phyloP scores from a whole-genome alignment of 177 flowering plant genomes.

The Vitis hybrid region DNA sequence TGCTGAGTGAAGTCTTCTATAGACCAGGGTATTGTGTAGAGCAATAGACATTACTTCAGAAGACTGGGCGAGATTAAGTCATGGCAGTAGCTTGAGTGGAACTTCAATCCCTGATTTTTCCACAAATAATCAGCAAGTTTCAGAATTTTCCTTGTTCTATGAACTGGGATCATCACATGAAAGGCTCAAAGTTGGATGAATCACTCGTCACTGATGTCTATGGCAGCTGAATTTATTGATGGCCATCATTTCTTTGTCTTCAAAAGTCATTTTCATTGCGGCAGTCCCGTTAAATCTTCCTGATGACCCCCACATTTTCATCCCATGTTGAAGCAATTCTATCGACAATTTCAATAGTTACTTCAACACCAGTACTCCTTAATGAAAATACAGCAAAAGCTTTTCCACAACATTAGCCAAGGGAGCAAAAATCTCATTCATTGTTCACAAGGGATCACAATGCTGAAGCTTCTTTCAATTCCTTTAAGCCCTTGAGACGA shows the following conservation, averaged over 20 bases:
- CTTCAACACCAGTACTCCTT: constrained; percentile 89
- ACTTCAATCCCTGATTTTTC: constrained; percentile 94
- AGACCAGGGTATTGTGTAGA: constrained; percentile 88
- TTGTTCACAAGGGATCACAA: constrained; percentile 74
- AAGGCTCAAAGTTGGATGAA: constrained; percentile 74
- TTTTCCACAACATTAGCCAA: constrained; percentile 96
- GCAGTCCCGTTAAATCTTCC: constrained; percentile 46
- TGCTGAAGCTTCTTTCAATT: constrained; percentile 72
- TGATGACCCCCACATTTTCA: constrained; percentile 30
- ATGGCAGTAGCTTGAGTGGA: constrained; percentile 74
- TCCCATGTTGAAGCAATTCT: constrained; percentile 64
- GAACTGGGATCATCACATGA: constrained; percentile 94
- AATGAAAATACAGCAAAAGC: constrained; percentile 83
- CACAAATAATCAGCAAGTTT: constrained; percentile 91
- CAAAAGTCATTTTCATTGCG: constrained; percentile 86
- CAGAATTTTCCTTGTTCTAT: constrained; percentile 91
- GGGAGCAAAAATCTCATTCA: constrained; percentile 91
- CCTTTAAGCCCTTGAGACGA: constrained; percentile 91
- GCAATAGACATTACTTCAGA: constrained; percentile 97
- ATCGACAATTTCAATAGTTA: constrained; percentile 79
- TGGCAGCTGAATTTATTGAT: constrained; percentile 39
- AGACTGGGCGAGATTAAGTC: constrained; percentile 85
- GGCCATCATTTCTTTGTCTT: constrained; percentile 43
- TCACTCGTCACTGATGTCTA: constrained; percentile 69
- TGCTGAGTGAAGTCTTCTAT: constrained; percentile 89